These are phyloP conservation scores for Termitomyces sp. DNA, from an alignment of 768 basidiomycete genomes.

Conservation along the genomic window DNA sequence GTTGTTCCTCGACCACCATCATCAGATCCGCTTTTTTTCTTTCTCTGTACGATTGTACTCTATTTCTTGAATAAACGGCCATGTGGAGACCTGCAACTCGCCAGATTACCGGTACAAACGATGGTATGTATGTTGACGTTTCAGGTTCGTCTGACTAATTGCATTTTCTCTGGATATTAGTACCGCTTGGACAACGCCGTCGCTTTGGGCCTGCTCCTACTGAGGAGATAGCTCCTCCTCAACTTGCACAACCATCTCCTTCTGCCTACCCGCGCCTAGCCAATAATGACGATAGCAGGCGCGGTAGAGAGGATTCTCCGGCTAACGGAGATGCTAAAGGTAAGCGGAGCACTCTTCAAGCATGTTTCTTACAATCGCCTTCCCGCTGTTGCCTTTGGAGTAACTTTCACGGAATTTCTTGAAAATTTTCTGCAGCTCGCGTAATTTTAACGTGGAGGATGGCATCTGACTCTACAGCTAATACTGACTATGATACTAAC, in stretches of 20 bases:
- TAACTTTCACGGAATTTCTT: constrained; percentile 20
- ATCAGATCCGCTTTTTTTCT: constrained; percentile 23
- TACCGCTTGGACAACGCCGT: constrained; percentile 83
- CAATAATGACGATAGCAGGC: constrained; percentile 54
- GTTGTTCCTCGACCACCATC: constrained; percentile 32
- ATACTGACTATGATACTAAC: constrained; percentile 61
- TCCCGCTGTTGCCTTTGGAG: constrained; percentile 19
- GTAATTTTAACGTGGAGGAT: constrained; percentile 23
- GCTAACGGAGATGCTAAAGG: constrained; percentile 63
- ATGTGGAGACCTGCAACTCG: constrained; percentile 92
- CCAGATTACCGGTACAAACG: constrained; percentile 91
- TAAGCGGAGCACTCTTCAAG: constrained; percentile 48
- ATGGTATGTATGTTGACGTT: constrained; percentile 54
- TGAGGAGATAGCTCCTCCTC: constrained; percentile 80
- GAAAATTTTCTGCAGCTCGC: constrained; percentile 21
- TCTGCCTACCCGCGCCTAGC: constrained; percentile 77
- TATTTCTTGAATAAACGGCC: constrained; percentile 37
- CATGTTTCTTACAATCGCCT: constrained; percentile 8
- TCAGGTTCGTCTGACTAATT: constrained; percentile 15
- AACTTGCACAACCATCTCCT: constrained; percentile 84
- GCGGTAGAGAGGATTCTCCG: constrained; percentile 69
- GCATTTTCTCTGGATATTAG: constrained; percentile 31
- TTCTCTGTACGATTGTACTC: constrained; percentile 19
- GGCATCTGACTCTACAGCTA: constrained; percentile 33
- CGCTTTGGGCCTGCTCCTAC: constrained; percentile 87